Base-by-base conservation (phyloP, 306 rosid genomes). In the Lotus japonicus region DNA sequence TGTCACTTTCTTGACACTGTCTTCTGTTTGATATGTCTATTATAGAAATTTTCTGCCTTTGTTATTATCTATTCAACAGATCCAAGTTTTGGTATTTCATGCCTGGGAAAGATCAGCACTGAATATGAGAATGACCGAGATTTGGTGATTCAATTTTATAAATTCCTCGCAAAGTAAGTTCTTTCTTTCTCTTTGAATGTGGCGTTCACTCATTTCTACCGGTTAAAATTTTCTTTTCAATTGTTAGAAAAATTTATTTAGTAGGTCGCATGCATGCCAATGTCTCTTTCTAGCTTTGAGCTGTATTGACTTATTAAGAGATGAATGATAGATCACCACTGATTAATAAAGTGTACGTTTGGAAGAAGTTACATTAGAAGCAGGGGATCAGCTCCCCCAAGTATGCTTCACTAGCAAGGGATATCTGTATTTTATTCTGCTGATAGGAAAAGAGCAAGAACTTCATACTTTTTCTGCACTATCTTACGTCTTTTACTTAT, bases 51-150 rank as follows among this genome's bases (percentile, higher is more conserved):
- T 17, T 39, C 9, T 54, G n/a, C 39, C 26, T 1, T 49, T 68
- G 1, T 21, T 36, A 35, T 71, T 58, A 58, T 61, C 70, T 42
- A 41, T 42, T 11, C 58, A 18, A 75, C 86, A 92, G 96, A 92
- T 60, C 91, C 96, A 57, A 39, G 89, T 36, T 87, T 87, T 65
- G 92, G 95, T 44, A 42, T 89, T 66, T 81, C 89, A 57, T 83
- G 88, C 86, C 79, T 89, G 52, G 98, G 89, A 62, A 86, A 89
- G 81, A 81, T 89, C 86, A 78, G 80, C 71, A 61, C 41, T 10
- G 64, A 16, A 28, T 89, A 84, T 50, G 95, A 89, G 81, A 84
- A 75, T 73, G 98, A 92, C 76, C 83, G 7, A 39, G 96, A 92
- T 71, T 63, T 87, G 82, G 82, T 89, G 87, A 76, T 87, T 83